Conservation (phyloP, 257 asterid species). For the Gentiana dahurica region DNA sequence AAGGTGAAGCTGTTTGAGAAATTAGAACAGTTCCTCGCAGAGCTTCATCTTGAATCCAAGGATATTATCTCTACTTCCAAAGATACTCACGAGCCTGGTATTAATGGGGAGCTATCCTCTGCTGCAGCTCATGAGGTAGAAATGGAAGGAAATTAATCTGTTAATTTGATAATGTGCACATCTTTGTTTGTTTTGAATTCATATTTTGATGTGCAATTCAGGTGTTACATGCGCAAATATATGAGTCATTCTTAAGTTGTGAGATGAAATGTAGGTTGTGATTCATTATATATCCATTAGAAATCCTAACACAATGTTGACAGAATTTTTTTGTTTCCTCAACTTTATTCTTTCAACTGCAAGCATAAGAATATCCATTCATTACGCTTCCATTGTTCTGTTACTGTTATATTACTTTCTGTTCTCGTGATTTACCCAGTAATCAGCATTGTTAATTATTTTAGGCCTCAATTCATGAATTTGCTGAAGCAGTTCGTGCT, state of each 20-base stretch:
- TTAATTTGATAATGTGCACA: background rate
- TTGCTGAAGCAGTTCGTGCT: conserved; percentile 91
- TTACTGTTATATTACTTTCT: background rate
- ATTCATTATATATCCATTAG: background rate
- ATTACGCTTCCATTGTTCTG: background rate
- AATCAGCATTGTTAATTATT: background rate
- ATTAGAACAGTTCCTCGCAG: conserved; percentile 85
- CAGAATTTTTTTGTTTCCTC: background rate
- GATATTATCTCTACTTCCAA: conserved; percentile 34
- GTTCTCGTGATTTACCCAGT: background rate
- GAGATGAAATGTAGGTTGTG: background rate
- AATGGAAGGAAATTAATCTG: conserved; percentile 10
- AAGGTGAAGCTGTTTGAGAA: conserved; percentile 85
- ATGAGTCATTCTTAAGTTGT: background rate
- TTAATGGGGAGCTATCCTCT: conserved; percentile 37
- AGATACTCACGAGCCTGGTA: conserved; percentile 28
- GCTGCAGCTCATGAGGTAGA: conserved; percentile 66
- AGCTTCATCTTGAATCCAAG: conserved; percentile 66
- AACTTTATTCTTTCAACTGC: background rate
- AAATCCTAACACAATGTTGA: background rate
- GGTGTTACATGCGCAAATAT: background rate
- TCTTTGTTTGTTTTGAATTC: background rate
- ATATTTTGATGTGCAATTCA: background rate
- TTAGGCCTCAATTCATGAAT: conserved; percentile 88
- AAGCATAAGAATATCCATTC: background rate